A percentile compares a stretch with the other conserved stretches of the same genome.
Conservation (phyloP, 2,329 filamentous ascomycete species). For the Sporothrix dimorphospora region DNA sequence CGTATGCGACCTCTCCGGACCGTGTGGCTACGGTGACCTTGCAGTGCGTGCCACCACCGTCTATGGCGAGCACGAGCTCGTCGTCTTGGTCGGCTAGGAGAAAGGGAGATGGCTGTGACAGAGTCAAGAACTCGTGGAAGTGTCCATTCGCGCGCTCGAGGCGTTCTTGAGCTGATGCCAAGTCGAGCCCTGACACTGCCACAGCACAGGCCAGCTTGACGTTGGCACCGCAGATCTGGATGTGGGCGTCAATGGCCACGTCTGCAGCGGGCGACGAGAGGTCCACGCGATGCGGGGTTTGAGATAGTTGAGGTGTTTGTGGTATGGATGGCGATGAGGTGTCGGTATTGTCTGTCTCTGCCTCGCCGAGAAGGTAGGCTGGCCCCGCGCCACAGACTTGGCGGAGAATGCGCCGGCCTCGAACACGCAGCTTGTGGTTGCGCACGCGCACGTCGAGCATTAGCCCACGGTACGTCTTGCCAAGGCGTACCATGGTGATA, state of each 20-base stretch:
- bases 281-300: background rate
- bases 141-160: conserved; percentile 18
- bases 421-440: conserved; percentile 28
- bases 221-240: conserved; percentile 18
- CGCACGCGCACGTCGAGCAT: conserved; percentile 29
- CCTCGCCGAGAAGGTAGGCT: conserved; percentile 10
- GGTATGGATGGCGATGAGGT: background rate
- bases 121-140: conserved; percentile 22
- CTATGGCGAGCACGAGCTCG: conserved; percentile 27
- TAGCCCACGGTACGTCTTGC: conserved; percentile 44
- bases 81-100: background rate
- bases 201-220: conserved; percentile 30
- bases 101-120: background rate
- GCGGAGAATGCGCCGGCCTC: conserved; percentile 27
- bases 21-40: conserved; percentile 22
- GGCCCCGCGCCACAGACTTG: conserved; percentile 23
- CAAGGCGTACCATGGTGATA: conserved; percentile 47
- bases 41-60: conserved; percentile 29
- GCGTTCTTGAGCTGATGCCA: conserved; percentile 15
- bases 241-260: conserved; percentile 24
- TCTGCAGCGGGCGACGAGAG: background rate
- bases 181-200: conserved; percentile 26
- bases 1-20: conserved; percentile 17
- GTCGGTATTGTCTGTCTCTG: background rate
- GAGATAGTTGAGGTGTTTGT: background rate